These are phyloP conservation scores for Fomitopsis serialis DNA, from an alignment of 768 basidiomycete species.

Conservation along the genomic window DNA sequence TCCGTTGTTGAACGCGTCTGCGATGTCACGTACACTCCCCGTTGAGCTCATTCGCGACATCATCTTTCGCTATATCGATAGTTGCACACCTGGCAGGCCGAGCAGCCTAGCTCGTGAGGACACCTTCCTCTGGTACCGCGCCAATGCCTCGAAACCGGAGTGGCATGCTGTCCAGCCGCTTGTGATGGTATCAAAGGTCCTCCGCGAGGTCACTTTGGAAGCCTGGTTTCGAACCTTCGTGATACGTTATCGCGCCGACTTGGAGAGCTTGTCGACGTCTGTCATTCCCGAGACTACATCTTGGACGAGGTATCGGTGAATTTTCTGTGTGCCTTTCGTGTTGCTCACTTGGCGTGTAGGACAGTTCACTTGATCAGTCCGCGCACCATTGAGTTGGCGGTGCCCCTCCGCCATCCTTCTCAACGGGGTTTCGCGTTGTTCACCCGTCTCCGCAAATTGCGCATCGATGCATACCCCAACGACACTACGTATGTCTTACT, in stretches of 20 bases:
- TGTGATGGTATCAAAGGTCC: not conserved
- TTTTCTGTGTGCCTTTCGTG: not conserved
- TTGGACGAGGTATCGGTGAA: too few species aligned
- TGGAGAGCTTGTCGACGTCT: constrained; percentile 5
- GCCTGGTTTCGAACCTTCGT: constrained; percentile 13
- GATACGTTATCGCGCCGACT: not conserved
- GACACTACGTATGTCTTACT: too few species aligned
- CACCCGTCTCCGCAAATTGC: constrained; percentile 8
- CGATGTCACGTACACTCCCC: too few species aligned
- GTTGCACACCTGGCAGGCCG: not conserved
- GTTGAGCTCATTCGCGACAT: constrained; percentile 11
- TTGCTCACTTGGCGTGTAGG: not conserved
- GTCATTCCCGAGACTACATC: not conserved
- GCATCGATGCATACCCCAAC: constrained; percentile 7
- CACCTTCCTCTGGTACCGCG: too few species aligned
- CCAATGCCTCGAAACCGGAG: constrained; percentile 8
- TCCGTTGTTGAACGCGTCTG: too few species aligned
- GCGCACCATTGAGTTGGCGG: too few species aligned
- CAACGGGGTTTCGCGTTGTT: constrained; percentile 8
- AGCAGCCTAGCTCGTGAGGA: not conserved
- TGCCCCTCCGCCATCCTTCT: too few species aligned
- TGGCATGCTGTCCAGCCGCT: constrained; percentile 10
- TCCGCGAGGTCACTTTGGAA: constrained; percentile 10
- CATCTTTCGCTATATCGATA: constrained; percentile 1
- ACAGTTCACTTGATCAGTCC: constrained; percentile 11